phyloP scores from a whole-genome alignment of 1,284 basidiomycete genomes.

The Ustilago nuda region DNA sequence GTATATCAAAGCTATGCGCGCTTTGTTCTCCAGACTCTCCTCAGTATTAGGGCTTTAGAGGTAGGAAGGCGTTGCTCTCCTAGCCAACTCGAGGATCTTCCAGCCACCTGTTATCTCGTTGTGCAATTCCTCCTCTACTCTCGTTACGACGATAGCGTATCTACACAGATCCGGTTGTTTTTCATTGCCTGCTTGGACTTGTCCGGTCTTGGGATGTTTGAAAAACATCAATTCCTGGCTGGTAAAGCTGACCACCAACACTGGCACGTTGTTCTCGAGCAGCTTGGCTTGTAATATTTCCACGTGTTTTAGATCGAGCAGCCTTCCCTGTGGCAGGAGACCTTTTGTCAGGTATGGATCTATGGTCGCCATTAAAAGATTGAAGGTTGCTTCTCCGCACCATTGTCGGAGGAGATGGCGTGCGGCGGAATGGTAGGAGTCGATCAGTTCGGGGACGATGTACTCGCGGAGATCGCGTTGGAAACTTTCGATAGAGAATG shows the following conservation, averaged over 20 bases:
- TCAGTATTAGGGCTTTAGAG: slow-evolving; percentile 23
- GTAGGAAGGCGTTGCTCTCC: slow-evolving; percentile 54
- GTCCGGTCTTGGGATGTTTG: slow-evolving; percentile 86
- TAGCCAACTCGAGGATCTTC: slow-evolving; percentile 81
- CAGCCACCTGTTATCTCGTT: slow-evolving; percentile 95
- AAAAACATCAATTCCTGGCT: slow-evolving; percentile 95
- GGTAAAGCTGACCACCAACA: slow-evolving; percentile 91
- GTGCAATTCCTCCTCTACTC: slow-evolving; percentile 74
- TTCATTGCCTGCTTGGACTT: slow-evolving; percentile 86
- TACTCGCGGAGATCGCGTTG: slow-evolving; percentile 93
- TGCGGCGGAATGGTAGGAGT: slow-evolving; percentile 92
- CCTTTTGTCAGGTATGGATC: slow-evolving; percentile 92
- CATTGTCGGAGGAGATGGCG: slow-evolving; percentile 85
- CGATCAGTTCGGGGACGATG: slow-evolving; percentile 96
- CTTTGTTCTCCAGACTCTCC: neutral
- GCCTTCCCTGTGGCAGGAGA: slow-evolving; percentile 71
- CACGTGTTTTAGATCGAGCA: slow-evolving; percentile 63
- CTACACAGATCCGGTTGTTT: slow-evolving; percentile 90
- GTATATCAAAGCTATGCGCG: neutral
- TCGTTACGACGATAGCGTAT: slow-evolving; percentile 91
- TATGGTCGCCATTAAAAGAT: slow-evolving; percentile 96
- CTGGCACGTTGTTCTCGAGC: slow-evolving; percentile 84
- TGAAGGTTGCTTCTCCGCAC: slow-evolving; percentile 93
- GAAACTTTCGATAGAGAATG: slow-evolving; percentile 86
- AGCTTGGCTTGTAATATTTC: slow-evolving; percentile 67